phyloP scores from a whole-genome alignment of 1,139 yeast species.

The Protomyces lactucae-debilis region DNA sequence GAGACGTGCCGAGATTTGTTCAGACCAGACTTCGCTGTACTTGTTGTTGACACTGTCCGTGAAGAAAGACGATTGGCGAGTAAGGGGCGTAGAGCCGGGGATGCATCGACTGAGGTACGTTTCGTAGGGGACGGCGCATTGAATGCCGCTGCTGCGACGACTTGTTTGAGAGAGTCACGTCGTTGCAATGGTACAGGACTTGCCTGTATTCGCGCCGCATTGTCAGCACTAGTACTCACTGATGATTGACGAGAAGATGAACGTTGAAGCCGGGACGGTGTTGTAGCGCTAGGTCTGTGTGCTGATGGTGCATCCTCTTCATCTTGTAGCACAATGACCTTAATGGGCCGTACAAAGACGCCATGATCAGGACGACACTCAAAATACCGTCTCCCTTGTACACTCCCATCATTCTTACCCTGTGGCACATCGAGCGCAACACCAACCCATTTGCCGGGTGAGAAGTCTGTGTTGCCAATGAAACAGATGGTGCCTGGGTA shows the following conservation, averaged over 20 bases:
- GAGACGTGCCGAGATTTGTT: no score
- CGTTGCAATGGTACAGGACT: not conserved
- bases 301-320: not conserved
- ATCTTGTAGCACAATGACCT: not conserved
- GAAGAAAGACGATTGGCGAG: not conserved
- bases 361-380: slow-evolving; percentile 53
- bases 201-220: not conserved
- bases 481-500: slow-evolving; percentile 31
- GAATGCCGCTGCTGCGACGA: not conserved
- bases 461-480: slow-evolving; percentile 31
- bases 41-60: not conserved
- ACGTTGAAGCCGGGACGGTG: not conserved
- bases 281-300: not conserved
- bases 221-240: not conserved
- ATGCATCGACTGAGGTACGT: not conserved
- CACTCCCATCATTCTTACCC: slow-evolving; percentile 78
- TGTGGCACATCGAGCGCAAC: slow-evolving; percentile 55
- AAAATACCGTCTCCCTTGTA: slow-evolving; percentile 62
- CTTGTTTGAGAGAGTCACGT: not conserved
- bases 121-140: not conserved
- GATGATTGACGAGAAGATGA: not conserved
- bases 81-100: not conserved
- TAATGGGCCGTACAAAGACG: slow-evolving; percentile 37
- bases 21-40: no score
- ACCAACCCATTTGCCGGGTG: slow-evolving; percentile 59